Evolutionary conservation across 495 filamentous ascomycete genomes (phyloP).

Genomic region (Talaromyces liani): DNA sequence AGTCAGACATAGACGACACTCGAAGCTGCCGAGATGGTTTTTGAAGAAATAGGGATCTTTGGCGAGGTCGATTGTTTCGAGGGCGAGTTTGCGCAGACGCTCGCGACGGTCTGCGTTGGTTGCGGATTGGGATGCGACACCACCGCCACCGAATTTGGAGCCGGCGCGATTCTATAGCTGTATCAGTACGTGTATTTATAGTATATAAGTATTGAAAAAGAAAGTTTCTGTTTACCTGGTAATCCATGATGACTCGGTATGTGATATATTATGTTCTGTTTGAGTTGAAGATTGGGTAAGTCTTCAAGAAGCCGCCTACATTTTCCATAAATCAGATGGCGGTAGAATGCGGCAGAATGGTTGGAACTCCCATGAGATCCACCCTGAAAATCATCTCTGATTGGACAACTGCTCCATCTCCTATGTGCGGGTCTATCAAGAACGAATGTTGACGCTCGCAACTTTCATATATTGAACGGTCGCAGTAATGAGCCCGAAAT

Average conservation of each 20-base stretch:
- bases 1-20: conserved; percentile 94
- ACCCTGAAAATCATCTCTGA: neutral
- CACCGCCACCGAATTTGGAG: conserved; percentile 96
- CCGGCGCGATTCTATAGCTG: conserved; percentile 81
- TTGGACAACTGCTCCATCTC: conserved; percentile 4
- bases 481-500: conserved; percentile 20
- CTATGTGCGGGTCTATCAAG: neutral
- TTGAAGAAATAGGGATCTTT: conserved; percentile 99
- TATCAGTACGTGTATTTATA: neutral
- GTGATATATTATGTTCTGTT: neutral
- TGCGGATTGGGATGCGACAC: conserved; percentile 85
- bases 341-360: conserved; percentile 9
- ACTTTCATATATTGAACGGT: neutral
- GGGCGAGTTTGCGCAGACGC: conserved; percentile 92
- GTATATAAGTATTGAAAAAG: neutral
- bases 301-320: conserved; percentile 12
- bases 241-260: conserved; percentile 43
- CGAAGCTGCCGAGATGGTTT: conserved; percentile 97
- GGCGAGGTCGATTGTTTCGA: conserved; percentile 98
- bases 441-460: neutral
- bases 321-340: conserved; percentile 13
- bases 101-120: conserved; percentile 97
- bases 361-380: neutral
- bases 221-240: conserved; percentile 38
- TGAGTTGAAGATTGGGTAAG: neutral